Base-by-base conservation (phyloP, 768 basidiomycete species). In the Coprinopsis strossmayeri region DNA sequence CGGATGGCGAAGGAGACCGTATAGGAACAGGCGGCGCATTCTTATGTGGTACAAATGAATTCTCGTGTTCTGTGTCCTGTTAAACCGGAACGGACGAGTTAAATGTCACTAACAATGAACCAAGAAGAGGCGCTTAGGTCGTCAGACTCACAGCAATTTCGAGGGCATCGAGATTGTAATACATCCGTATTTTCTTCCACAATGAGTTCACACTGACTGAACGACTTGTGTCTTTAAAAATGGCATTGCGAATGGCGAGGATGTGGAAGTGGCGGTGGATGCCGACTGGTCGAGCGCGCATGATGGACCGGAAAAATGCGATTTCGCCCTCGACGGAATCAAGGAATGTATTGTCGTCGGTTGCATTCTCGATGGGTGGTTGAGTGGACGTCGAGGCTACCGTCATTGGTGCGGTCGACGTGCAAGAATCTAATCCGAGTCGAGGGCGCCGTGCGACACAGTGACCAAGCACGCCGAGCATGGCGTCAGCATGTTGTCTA, bases 211-310 rank as follows among this genome's bases (percentile, higher is more conserved):
- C 61, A 28, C 75, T 64, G 34, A 92, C 73, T 50, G 70, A 51
- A 10, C 69, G 73, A 41, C 81, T 81, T 0, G 87, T 88, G 57
- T 89, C 84, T 59, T 79, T 79, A 57, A 74, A 68, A 52, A 93
- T 88, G 39, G 77, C 69, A 56, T 77, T 82, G 49, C 82, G 81
- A 42, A 93, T 84, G 50, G 79, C 76, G 48, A 93, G 70, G 61
- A 87, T 70, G 59, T 91, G 86, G 66, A 91, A 91, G 67, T 89
- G 79, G 24, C 81, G 81, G 64, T 92, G 84, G 26, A 85, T 80
- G 37, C 91, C 91, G 46, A 92, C 79, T 0, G 91, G 91, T 47
- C 91, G 75, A 15, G 87, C 78, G 38, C 81, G 81, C 77, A 87
- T 87, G 45, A 91, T 70, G 5, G 87, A 84, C 43, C 85, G 79